Evolutionary conservation across 257 asterid species (phyloP), one percentile per base, ranked within the genome.

Genomic region (Capsicum chinense): DNA sequence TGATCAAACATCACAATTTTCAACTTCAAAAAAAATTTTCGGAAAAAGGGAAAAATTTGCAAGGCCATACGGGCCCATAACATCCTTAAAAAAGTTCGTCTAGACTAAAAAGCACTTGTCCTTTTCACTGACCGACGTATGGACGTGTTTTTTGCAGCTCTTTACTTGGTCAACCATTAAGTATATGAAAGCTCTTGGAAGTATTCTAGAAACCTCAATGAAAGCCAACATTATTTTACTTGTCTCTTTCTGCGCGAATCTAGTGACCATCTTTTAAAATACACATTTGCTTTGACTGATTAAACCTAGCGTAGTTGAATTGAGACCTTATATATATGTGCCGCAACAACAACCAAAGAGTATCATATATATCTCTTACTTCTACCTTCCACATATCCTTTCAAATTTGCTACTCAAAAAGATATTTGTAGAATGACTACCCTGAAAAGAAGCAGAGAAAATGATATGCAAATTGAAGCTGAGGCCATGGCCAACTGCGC

Each of bases 381-480:
- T 44, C 48, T 44, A 44, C 48, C 48, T 44, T 4, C 6, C 48
- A 4, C 48, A 44, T 6, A 44, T 44, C 5, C 6, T 1, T 44
- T 44, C 48, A 44, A 44, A 44, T 6, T 44, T 44, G 6, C 7
- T 44, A 44, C 48, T 6, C 48, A 44, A 44, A 44, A 44, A 44
- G 48, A 44, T 44, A 3, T 39, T 3, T 39, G 44, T 44, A 79
- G 57, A 5, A 82, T 82, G 84, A 64, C 9, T 12, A 4, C 59
- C n/a, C 21, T 33, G 7, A 82, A 82, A 57, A 82, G 79, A 64
- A 82, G 79, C 48, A 63, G 84, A 64, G 84, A 82, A 50, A 66
- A 48, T 7, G 26, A 68, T 10, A 37, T 8, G 5, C 63, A 14
- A n/a, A 79, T 56, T n/a, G 84, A 82, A 70, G 79, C 64, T 7